These are phyloP conservation scores for Myriosclerotinia curreyana DNA, from an alignment of 2,329 filamentous ascomycete genomes.

Conservation along the genomic window DNA sequence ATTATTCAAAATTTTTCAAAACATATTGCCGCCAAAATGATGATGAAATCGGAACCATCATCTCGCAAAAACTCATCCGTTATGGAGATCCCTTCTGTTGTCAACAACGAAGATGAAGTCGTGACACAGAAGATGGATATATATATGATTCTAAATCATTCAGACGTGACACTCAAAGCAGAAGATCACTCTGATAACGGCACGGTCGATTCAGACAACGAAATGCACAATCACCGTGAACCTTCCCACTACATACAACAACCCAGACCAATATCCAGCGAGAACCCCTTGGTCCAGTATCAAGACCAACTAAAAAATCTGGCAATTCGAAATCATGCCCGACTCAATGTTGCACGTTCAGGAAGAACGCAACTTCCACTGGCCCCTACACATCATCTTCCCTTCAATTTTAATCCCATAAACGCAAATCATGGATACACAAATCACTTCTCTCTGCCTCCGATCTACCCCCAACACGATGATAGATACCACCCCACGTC, in stretches of 20 bases:
- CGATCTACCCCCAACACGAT: not conserved
- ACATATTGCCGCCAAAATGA: not conserved
- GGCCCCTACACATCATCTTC: slow-evolving; percentile 7
- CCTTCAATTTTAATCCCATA: not conserved
- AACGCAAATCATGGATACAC: not conserved
- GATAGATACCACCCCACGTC: not conserved
- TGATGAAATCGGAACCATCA: not conserved
- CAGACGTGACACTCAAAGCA: not conserved
- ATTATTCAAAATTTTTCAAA: not conserved
- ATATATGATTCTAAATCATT: slow-evolving; percentile 10
- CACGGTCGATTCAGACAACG: not conserved
- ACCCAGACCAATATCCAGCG: not conserved
- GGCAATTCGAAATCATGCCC: not conserved
- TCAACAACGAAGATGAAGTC: not conserved
- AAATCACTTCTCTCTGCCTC: not conserved
- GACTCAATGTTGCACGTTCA: not conserved
- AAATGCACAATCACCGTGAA: not conserved
- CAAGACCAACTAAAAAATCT: not conserved
- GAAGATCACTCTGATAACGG: not conserved
- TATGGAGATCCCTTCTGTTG: slow-evolving; percentile 14
- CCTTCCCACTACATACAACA: slow-evolving; percentile 6
- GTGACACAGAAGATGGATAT: slow-evolving; percentile 10
- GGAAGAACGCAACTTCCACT: slow-evolving; percentile 10
- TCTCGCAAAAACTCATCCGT: slow-evolving; percentile 7
- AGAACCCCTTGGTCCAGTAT: not conserved